Percentiles rank a stretch among this genome's conserved stretches.
These are phyloP conservation scores for Aegilops bicornis DNA, from an alignment of 176 grass and related monocot genomes.

Conservation along the genomic window DNA sequence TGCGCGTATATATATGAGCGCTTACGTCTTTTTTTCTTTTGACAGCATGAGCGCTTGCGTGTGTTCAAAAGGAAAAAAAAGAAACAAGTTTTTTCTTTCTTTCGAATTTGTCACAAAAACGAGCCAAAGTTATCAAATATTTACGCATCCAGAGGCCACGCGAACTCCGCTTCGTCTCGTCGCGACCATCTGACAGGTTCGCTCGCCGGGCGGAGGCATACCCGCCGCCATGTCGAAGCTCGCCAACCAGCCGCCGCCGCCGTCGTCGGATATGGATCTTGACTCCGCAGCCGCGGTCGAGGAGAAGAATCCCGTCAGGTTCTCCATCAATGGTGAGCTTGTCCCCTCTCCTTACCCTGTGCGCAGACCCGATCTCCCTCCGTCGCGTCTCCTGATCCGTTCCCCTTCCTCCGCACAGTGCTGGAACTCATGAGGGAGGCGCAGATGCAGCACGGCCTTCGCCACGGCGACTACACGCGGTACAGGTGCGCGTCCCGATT, in stretches of 20 bases:
- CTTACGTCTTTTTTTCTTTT: too few relatives aligned
- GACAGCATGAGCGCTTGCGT: too few relatives aligned
- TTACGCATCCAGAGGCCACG: background rate
- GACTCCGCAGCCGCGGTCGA: constrained; percentile 38
- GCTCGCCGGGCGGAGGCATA: background rate
- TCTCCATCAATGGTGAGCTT: constrained; percentile 83
- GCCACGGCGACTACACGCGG: constrained; percentile 84
- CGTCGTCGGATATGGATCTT: constrained; percentile 62
- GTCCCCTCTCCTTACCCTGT: background rate
- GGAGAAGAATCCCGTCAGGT: constrained; percentile 65
- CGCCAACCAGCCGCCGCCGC: constrained; percentile 13
- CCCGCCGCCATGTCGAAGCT: constrained; percentile 43
- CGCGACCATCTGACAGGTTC: background rate
- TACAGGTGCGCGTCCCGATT: constrained; percentile 51
- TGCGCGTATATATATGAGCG: too few relatives aligned
- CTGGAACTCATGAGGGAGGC: constrained; percentile 82
- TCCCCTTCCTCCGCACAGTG: constrained; percentile 40
- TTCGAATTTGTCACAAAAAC: too few relatives aligned
- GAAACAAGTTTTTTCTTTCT: too few relatives aligned
- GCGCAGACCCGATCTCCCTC: background rate
- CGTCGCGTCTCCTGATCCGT: background rate
- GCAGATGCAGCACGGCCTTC: constrained; percentile 97
- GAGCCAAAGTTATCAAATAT: too few relatives aligned
- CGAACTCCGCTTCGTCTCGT: background rate
- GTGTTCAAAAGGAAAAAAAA: too few relatives aligned